phyloP scores from a whole-genome alignment of 2,329 filamentous ascomycete species.

The Pseudonectria foliicola region DNA sequence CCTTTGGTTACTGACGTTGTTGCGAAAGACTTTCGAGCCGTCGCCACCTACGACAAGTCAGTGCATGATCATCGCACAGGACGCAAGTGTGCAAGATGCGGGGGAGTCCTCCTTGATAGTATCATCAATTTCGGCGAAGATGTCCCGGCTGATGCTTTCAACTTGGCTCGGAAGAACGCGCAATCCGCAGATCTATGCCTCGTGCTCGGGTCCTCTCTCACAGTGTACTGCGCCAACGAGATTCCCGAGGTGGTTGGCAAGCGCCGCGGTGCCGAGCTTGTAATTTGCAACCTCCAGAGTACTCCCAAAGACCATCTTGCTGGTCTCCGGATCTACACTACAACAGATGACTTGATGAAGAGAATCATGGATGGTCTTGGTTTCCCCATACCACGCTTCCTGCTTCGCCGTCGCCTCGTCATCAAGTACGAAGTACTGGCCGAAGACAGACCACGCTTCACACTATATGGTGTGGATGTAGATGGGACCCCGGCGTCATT shows the following conservation, averaged over 20 bases:
- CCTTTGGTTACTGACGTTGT: neutral
- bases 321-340: slow-evolving; percentile 27
- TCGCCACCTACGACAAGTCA: slow-evolving; percentile 34
- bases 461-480: slow-evolving; percentile 29
- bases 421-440: slow-evolving; percentile 19
- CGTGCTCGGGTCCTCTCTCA: slow-evolving; percentile 39
- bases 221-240: slow-evolving; percentile 33
- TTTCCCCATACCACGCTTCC: slow-evolving; percentile 30
- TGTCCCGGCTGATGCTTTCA: slow-evolving; percentile 25
- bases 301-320: slow-evolving; percentile 33
- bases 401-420: slow-evolving; percentile 27
- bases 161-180: slow-evolving; percentile 29
- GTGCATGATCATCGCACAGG: slow-evolving; percentile 40
- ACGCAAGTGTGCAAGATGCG: slow-evolving; percentile 34
- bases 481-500: slow-evolving; percentile 36
- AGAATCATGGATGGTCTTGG: slow-evolving; percentile 33
- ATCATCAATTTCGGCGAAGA: slow-evolving; percentile 40
- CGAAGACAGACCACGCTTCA: slow-evolving; percentile 21
- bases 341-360: slow-evolving; percentile 32
- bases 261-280: slow-evolving; percentile 25
- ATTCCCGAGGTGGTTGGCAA: slow-evolving; percentile 31
- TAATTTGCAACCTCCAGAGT: slow-evolving; percentile 39
- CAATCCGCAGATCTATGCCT: slow-evolving; percentile 37
- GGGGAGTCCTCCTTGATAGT: slow-evolving; percentile 32
- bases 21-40: slow-evolving; percentile 34